Base-by-base conservation (phyloP, 805 yeast genomes). In the Kuraishia piskuri region DNA sequence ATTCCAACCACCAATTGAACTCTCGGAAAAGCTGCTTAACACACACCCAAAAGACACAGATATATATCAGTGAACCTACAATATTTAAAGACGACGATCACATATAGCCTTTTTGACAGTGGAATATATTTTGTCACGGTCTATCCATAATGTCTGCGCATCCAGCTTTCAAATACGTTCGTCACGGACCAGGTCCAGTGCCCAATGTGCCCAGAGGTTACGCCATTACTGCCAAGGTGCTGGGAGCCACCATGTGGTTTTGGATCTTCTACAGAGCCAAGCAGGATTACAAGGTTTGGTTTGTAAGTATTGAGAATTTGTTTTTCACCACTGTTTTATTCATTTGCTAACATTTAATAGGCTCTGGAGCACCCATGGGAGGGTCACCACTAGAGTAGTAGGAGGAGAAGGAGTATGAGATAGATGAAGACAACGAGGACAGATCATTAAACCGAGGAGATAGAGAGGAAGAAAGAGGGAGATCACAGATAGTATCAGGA, bases 181-280 rank as follows among this genome's bases (percentile, higher is more conserved):
- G 67, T 61, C 88, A 84, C 60, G 86, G 87, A 12, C 78, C 78
- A 21, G 80, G 82, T 37, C 81, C 86, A 48, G 75, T 75, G 55
- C 92, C 94, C 31, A 84, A 85, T 60, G 82, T 82, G 20, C 80
- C 82, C 46, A 71, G 78, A 2, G 69, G 77, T 46, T 78, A 84
- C 62, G 76, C 79, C 54, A 74, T 82, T 68, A 76, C 84, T 21
- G 78, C 88, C 49, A 84, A 85, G 61, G 67, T 77, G 21, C 75
- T 89, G 47, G 96, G 96, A 10, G 96, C 92, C 45, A 77, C 90
- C 52, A 84, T 87, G 88, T 87, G 94, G 88, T 89, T 88, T 70
- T 89, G 92, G 88, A 78, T 89, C 57, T 76, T 89, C 64, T 88
- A 86, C 76, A 77, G 96, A 67, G 75, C 87, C 48, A 83, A 85